These are phyloP conservation scores for Singerocomus rubriflavus DNA, from an alignment of 1,284 basidiomycete genomes.

Conservation along the genomic window DNA sequence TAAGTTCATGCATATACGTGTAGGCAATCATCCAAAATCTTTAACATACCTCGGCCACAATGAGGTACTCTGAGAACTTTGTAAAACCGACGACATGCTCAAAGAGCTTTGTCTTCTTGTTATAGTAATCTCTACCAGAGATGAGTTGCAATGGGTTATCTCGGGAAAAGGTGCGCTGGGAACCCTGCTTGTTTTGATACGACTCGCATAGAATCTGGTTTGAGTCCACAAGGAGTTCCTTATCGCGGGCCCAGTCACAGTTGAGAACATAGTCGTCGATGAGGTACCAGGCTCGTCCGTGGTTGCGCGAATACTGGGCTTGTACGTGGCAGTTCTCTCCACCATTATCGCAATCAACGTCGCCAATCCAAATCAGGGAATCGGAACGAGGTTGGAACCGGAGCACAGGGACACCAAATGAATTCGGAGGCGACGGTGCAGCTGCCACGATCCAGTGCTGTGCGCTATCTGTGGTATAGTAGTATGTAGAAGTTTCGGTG, in stretches of 20 bases:
- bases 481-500: constrained; percentile 64
- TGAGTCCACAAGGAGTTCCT: constrained; percentile 75
- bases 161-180: constrained; percentile 58
- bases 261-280: constrained; percentile 88
- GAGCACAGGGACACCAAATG: constrained; percentile 72
- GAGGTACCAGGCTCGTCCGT: constrained; percentile 75
- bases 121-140: constrained; percentile 75
- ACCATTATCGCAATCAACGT: constrained; percentile 56
- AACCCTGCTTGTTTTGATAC: constrained; percentile 79
- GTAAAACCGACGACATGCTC: constrained; percentile 90
- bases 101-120: constrained; percentile 74
- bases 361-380: constrained; percentile 88
- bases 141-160: constrained; percentile 80
- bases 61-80: constrained; percentile 93
- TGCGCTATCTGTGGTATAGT: constrained; percentile 84
- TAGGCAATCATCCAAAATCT: neutral
- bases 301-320: constrained; percentile 71
- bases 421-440: constrained; percentile 75
- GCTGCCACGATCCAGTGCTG: constrained; percentile 62
- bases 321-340: constrained; percentile 62
- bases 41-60: constrained; percentile 82
- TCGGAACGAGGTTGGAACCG: constrained; percentile 90
- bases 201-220: constrained; percentile 92
- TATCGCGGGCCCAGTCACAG: constrained; percentile 90
- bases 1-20: neutral